These are phyloP conservation scores for Colletotrichum chlorophyti DNA, from an alignment of 2,329 filamentous ascomycete species.

Conservation along the genomic window DNA sequence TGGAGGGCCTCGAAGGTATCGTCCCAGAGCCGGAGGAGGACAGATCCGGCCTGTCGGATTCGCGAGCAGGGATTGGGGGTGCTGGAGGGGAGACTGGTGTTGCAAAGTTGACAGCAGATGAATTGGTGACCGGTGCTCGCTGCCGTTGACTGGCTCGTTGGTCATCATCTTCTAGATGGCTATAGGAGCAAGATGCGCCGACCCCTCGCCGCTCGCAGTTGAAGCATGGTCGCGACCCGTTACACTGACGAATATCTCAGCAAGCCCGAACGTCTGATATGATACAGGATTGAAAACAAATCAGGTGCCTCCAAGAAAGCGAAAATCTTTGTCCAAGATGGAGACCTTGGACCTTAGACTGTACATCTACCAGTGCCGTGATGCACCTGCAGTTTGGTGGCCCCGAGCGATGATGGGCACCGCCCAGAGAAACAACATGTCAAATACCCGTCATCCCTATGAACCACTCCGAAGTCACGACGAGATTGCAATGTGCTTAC, in stretches of 20 bases:
- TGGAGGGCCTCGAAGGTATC: neutral
- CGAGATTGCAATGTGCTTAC: slow-evolving; percentile 6
- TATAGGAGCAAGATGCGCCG: slow-evolving; percentile 6
- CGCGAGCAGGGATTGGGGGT: neutral
- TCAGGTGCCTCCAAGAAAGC: no score
- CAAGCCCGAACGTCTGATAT: neutral
- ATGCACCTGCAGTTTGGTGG: no score
- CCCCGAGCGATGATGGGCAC: no score
- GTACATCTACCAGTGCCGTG: no score
- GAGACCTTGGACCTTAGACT: no score
- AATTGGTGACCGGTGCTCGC: neutral
- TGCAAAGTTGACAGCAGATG: neutral
- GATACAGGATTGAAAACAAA: no score
- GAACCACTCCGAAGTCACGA: neutral
- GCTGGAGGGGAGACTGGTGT: slow-evolving; percentile 3
- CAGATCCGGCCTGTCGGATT: neutral
- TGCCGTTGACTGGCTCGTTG: neutral
- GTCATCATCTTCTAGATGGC: neutral
- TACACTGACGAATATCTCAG: slow-evolving; percentile 7
- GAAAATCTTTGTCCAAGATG: no score
- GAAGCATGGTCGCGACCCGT: slow-evolving; percentile 24
- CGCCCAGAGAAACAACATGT: neutral
- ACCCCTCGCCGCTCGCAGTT: slow-evolving; percentile 23
- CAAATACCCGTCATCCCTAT: no score
- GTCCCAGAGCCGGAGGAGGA: neutral